Evolutionary conservation across 768 basidiomycete species (phyloP).

Genomic region (Boletus rubropictus): DNA sequence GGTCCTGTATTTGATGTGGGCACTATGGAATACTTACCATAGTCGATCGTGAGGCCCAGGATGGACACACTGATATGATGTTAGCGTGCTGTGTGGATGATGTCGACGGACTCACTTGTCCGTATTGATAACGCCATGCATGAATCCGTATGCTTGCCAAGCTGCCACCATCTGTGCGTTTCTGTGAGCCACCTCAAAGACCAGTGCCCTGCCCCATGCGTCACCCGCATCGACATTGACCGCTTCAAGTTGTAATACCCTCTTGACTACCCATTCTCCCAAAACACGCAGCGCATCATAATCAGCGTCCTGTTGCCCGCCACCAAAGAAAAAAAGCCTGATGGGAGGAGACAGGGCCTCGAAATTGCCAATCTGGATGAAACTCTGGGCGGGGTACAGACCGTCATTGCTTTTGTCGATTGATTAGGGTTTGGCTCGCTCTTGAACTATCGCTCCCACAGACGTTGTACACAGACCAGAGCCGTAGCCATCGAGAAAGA

Average conservation of each 20-base stretch:
- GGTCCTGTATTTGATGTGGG: constrained; percentile 49
- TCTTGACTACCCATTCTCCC: constrained; percentile 64
- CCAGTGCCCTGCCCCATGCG: constrained; percentile 66
- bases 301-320: constrained; percentile 69
- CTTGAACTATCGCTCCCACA: no score
- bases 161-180: constrained; percentile 91
- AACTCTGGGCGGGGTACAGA: constrained; percentile 80
- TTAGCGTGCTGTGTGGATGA: constrained; percentile 3
- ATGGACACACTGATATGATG: constrained; percentile 55
- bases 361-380: constrained; percentile 88
- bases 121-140: constrained; percentile 97
- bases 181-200: constrained; percentile 73
- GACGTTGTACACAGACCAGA: no score
- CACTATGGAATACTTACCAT: constrained; percentile 37
- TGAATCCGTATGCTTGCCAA: constrained; percentile 94
- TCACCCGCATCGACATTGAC: constrained; percentile 40
- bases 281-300: constrained; percentile 69
- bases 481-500: no score
- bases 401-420: no score
- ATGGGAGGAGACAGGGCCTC: constrained; percentile 76
- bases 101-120: constrained; percentile 62
- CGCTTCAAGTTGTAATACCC: constrained; percentile 47
- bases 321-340: constrained; percentile 61
- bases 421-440: no score
- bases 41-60: constrained; percentile 72